Conservation (phyloP, 176 grass and related monocot species). For the Avena eriantha region DNA sequence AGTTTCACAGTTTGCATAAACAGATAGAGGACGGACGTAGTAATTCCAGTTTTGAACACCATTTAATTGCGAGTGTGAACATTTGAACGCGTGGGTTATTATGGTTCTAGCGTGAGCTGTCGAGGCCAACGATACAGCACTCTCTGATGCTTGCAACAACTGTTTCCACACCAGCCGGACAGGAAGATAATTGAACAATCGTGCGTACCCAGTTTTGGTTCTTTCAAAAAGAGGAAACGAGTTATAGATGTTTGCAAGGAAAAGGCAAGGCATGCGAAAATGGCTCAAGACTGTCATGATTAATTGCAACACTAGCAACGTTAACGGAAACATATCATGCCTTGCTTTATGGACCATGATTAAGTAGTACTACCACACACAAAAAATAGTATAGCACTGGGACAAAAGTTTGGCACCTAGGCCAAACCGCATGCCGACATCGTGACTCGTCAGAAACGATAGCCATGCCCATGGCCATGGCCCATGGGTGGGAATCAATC, state of each 20-base stretch:
- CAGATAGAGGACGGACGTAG: background rate
- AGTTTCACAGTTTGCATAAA: background rate
- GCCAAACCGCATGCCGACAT: slow-evolving; percentile 35
- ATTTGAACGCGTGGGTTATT: background rate
- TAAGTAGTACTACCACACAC: background rate
- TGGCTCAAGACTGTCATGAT: slow-evolving; percentile 16
- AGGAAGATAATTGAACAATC: background rate
- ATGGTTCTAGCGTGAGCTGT: background rate
- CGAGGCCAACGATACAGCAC: background rate
- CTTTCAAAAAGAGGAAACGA: background rate
- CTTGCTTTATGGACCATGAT: background rate
- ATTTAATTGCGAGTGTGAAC: slow-evolving; percentile 8
- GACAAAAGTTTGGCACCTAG: background rate
- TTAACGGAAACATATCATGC: background rate
- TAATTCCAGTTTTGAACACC: background rate
- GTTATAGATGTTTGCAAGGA: background rate
- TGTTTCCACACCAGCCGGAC: background rate
- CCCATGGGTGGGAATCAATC: background rate
- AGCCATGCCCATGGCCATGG: background rate
- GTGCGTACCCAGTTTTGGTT: background rate
- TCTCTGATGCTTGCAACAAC: background rate
- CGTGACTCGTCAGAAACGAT: background rate
- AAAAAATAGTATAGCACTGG: background rate
- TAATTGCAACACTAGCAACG: background rate
- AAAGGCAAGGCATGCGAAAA: background rate